phyloP scores from a whole-genome alignment of 176 grass and related monocot species.

The Rhynchospora tenuis region DNA sequence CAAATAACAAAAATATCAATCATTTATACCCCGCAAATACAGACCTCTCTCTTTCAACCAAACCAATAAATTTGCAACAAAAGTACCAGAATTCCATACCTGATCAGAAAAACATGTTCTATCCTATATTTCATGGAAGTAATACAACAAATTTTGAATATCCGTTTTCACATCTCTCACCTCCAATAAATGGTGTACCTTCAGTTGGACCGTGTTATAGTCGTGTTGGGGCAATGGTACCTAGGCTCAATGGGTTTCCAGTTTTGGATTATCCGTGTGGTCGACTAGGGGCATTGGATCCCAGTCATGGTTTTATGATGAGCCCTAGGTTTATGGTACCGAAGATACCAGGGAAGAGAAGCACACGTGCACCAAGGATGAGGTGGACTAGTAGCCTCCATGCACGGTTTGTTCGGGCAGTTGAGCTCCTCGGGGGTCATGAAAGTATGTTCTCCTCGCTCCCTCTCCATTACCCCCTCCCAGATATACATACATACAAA shows the following conservation, averaged over 20 bases:
- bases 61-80: neutral
- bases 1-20: constrained; percentile 11
- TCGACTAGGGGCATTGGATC: constrained; percentile 18
- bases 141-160: constrained; percentile 14
- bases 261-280: constrained; percentile 5
- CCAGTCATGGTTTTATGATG: constrained; percentile 18
- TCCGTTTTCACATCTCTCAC: neutral
- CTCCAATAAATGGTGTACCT: neutral
- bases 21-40: neutral
- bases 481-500: neutral
- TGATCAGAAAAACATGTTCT: neutral
- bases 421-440: constrained; percentile 43
- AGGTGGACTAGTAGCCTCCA: constrained; percentile 41
- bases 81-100: neutral
- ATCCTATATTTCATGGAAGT: constrained; percentile 10
- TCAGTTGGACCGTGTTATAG: constrained; percentile 7
- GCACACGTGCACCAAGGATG: constrained; percentile 39
- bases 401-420: constrained; percentile 40
- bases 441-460: constrained; percentile 27
- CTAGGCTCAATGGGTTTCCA: neutral
- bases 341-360: constrained; percentile 22
- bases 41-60: constrained; percentile 20
- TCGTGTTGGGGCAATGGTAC: neutral
- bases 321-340: constrained; percentile 22
- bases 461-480: neutral